Percentiles rank a stretch among this genome's conserved stretches.
phyloP scores from a whole-genome alignment of 805 yeast genomes.

The Yarrowia sp. region DNA sequence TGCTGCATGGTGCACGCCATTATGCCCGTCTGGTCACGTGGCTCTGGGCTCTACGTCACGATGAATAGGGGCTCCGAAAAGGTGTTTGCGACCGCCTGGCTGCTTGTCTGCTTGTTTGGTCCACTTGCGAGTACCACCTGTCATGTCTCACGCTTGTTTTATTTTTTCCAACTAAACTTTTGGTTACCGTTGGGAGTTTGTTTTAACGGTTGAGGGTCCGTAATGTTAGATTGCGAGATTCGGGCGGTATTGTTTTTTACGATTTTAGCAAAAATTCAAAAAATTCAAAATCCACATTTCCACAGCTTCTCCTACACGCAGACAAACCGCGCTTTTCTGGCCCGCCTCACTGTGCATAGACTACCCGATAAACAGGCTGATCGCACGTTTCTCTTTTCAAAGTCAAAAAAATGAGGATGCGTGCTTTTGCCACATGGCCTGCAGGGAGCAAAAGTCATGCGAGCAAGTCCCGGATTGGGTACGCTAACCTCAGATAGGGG shows the following conservation, averaged over 20 bases:
- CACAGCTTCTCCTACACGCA: too few relatives aligned
- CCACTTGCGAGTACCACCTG: too few relatives aligned
- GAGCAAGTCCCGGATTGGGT: constrained; percentile 28
- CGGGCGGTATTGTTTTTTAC: too few relatives aligned
- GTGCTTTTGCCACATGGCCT: background rate
- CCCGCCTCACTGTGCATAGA: constrained; percentile 8
- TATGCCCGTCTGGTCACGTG: background rate
- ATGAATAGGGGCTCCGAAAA: too few relatives aligned
- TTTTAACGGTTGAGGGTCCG: background rate
- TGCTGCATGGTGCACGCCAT: constrained; percentile 14
- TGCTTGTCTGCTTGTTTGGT: background rate
- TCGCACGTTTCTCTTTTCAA: constrained; percentile 5
- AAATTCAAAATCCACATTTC: too few relatives aligned
- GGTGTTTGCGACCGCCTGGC: too few relatives aligned
- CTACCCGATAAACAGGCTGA: constrained; percentile 11
- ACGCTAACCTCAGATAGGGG: background rate
- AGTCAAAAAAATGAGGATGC: background rate
- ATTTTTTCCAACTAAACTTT: constrained; percentile 3
- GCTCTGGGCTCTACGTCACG: background rate
- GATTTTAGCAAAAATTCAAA: too few relatives aligned
- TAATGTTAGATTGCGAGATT: too few relatives aligned
- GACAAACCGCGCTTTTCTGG: too few relatives aligned
- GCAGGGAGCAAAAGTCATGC: background rate
- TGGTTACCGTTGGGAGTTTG: constrained; percentile 26
- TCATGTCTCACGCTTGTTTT: background rate